Evolutionary conservation across 768 basidiomycete genomes (phyloP), one percentile per base, ranked within the genome.

Genomic region (Amanita jacksonii): DNA sequence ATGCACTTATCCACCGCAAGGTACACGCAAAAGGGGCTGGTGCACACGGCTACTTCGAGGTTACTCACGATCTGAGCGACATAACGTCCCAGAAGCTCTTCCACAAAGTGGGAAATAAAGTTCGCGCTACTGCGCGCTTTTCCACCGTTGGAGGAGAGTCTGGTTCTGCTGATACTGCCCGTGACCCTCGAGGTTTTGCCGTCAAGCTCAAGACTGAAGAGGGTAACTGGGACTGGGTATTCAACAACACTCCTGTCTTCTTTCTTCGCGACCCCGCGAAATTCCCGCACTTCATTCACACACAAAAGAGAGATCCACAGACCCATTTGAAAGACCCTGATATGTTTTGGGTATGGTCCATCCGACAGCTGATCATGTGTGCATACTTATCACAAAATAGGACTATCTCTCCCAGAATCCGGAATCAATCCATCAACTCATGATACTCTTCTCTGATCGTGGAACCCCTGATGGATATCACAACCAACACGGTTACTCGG

Each of bases 241-340:
- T 83, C 78, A 88, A 90, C 68, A 90, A 91, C 68, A 89, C 86
- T 10, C 89, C 92, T 37, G 74, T 93, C 52, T 91, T 92, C 77
- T 85, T 89, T 70, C 77, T 96, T 61, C 77, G 81, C 52, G 81
- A 93, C 60, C 77, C 85, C 10, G 74, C 83, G 63, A 82, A 90
- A 64, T 96, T 94, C 74, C 81, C 87, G 35, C 88, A 96, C 67
- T 82, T 96, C 63, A 87, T 94, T 53, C 93, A 97, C 69, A 89
- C 89, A 22, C 85, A 88, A 59, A 92, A 92, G 70, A 77, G 85
- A 51, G 76, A 89, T 61, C 93, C 93, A 12, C 86, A 89, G 58
- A 93, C 91, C 6, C 87, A 97, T 63, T 63, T 93, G 54, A 90
- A 85, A 62, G 89, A 90, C 66, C 58, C 81, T 37, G 85, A 91